These are phyloP conservation scores for Lomentospora prolificans DNA, from an alignment of 2,329 filamentous ascomycete genomes.

Conservation along the genomic window DNA sequence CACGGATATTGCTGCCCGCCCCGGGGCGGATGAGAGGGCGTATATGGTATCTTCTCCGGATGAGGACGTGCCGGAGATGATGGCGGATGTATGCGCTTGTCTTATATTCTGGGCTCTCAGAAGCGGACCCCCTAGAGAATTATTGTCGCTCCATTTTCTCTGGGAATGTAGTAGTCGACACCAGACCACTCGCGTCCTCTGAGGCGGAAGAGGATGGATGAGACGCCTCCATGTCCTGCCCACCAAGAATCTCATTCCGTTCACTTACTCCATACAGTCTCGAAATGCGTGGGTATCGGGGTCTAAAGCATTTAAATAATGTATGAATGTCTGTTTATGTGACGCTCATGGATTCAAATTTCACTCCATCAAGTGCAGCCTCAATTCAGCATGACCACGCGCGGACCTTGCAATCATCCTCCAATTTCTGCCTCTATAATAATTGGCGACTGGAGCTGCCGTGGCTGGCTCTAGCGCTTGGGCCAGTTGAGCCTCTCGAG, in stretches of 20 bases:
- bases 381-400: neutral
- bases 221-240: neutral
- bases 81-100: neutral
- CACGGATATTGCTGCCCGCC: constrained; percentile 82
- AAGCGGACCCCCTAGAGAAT: neutral
- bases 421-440: neutral
- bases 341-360: neutral
- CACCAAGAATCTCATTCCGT: neutral
- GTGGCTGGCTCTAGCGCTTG: neutral
- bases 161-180: neutral
- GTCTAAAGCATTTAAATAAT: neutral
- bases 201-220: neutral
- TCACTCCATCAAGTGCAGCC: neutral
- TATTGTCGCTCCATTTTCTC: neutral
- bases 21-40: constrained; percentile 77
- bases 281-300: neutral
- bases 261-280: neutral
- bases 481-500: neutral
- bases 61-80: neutral
- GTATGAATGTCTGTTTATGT: neutral
- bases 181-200: neutral
- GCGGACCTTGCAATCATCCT: neutral
- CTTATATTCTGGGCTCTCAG: neutral
- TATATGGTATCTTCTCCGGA: constrained; percentile 62
- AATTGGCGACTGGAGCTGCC: too few relatives aligned